Conservation (phyloP, 768 basidiomycete species). For the Scleroderma citrinum region DNA sequence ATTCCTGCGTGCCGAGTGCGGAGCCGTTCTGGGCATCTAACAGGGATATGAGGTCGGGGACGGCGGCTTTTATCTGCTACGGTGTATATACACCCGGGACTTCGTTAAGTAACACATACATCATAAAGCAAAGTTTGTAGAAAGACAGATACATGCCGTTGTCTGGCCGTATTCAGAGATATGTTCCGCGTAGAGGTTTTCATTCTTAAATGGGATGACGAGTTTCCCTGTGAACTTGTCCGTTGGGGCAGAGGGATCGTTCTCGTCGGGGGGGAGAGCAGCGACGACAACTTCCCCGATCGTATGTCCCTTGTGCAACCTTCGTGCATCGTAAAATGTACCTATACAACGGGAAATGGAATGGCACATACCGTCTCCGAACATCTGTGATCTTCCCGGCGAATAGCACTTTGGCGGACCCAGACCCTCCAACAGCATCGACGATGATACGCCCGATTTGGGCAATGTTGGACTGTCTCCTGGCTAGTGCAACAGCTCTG, state of each 20-base stretch:
- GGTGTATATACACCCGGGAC: constrained; percentile 7
- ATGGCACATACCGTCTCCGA: constrained; percentile 24
- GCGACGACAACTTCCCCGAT: constrained; percentile 33
- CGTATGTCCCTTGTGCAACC: constrained; percentile 34
- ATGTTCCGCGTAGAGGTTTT: constrained; percentile 48
- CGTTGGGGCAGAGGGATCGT: constrained; percentile 19
- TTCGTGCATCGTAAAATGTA: not conserved
- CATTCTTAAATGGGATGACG: constrained; percentile 57
- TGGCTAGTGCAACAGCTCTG: constrained; percentile 47
- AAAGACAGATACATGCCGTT: constrained; percentile 9
- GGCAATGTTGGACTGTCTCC: constrained; percentile 40
- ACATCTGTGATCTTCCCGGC: constrained; percentile 57
- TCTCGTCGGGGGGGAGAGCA: constrained; percentile 22
- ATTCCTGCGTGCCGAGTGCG: constrained; percentile 59
- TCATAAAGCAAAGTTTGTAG: not conserved
- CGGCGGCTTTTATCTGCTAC: constrained; percentile 43
- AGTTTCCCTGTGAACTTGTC: constrained; percentile 28
- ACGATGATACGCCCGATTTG: constrained; percentile 31
- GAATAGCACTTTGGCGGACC: constrained; percentile 41
- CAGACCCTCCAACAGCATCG: constrained; percentile 30
- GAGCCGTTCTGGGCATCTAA: constrained; percentile 57
- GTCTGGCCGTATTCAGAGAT: constrained; percentile 23
- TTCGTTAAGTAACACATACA: constrained; percentile 1
- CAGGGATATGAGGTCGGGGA: constrained; percentile 62
- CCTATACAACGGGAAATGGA: not conserved